phyloP scores from a whole-genome alignment of 169 alveolate species.

The Perkinsus chesapeaki region DNA sequence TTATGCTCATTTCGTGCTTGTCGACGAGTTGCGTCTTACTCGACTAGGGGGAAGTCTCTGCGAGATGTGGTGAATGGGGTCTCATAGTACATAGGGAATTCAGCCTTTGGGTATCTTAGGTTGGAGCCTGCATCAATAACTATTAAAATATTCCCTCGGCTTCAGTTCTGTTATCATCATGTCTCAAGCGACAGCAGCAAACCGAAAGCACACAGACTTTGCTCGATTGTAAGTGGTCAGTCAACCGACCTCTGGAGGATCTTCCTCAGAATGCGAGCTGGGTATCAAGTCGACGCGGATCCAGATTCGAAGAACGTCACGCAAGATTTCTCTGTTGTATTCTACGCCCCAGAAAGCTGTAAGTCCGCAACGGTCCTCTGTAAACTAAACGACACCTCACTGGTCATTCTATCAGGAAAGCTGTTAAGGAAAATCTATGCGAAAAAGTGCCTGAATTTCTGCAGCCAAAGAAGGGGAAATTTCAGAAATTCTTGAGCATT shows the following conservation, averaged over 20 bases:
- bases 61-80: no score
- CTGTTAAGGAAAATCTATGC: no score
- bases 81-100: no score
- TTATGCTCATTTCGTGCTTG: neutral
- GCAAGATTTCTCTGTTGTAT: slow-evolving; percentile 40
- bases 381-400: no score
- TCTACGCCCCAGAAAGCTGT: slow-evolving; percentile 39
- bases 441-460: neutral
- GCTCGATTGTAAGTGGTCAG: slow-evolving; percentile 10
- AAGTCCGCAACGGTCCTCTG: neutral
- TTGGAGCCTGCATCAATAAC: no score
- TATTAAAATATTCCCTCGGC: neutral
- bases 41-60: neutral
- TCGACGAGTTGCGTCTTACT: neutral
- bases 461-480: neutral
- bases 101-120: no score
- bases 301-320: slow-evolving; percentile 24
- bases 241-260: neutral
- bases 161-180: neutral
- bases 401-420: no score
- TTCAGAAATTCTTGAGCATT: neutral
- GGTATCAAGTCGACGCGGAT: slow-evolving; percentile 38
- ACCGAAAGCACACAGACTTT: neutral
- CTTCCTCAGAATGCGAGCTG: slow-evolving; percentile 34
- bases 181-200: neutral